These are phyloP conservation scores for Punica granatum DNA, from an alignment of 345 rosid species.

Conservation along the genomic window DNA sequence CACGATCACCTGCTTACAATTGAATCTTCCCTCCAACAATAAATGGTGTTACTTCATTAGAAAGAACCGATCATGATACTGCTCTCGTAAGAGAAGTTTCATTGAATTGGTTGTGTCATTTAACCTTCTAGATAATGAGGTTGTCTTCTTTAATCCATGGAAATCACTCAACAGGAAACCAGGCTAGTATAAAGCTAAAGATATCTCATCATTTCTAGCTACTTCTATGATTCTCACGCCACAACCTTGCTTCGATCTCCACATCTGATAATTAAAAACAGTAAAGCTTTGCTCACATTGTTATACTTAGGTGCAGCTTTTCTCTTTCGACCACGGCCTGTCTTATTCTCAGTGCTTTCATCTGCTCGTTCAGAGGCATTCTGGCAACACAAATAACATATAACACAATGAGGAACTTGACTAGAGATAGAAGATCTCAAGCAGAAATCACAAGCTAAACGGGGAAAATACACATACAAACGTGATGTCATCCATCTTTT, in stretches of 20 bases:
- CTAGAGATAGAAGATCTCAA: constrained; percentile 4
- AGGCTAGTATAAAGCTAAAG: not conserved
- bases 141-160: not conserved
- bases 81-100: not conserved
- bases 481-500: constrained; percentile 83
- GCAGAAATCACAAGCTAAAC: constrained; percentile 9
- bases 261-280: not conserved
- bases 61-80: not conserved
- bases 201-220: not conserved
- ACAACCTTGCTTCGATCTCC: not conserved
- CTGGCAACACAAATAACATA: constrained; percentile 29
- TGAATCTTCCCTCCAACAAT: not conserved
- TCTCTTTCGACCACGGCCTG: constrained; percentile 66
- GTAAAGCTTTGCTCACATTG: constrained; percentile 31
- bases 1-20: not conserved
- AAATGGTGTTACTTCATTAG: not conserved
- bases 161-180: not conserved
- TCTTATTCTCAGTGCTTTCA: constrained; percentile 32
- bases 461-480: constrained; percentile 27
- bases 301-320: constrained; percentile 57
- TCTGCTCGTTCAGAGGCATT: constrained; percentile 43
- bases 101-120: not conserved
- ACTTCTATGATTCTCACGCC: not conserved
- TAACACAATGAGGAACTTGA: constrained; percentile 11
- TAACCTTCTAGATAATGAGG: not conserved